Evolutionary conservation across 176 grass and related monocot species (phyloP).

Genomic region (Chloris gayana): DNA sequence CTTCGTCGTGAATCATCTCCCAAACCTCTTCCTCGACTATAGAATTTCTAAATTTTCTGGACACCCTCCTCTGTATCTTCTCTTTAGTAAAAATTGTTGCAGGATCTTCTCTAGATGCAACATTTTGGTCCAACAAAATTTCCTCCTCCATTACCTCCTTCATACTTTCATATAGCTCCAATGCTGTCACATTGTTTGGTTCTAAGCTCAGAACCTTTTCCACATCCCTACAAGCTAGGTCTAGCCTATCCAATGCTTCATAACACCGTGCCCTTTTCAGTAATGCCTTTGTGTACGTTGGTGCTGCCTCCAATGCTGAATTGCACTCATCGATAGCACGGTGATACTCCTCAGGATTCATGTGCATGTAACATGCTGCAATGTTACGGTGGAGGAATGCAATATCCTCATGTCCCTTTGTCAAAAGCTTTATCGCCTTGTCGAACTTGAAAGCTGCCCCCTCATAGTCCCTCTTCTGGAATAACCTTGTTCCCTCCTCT

Average conservation of each 20-base stretch:
- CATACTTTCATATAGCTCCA: conserved; percentile 62
- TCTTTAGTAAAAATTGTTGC: conserved; percentile 43
- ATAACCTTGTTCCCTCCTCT: conserved; percentile 66
- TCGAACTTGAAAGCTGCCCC: conserved; percentile 65
- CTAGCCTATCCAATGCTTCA: conserved; percentile 64
- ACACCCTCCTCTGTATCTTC: conserved; percentile 61
- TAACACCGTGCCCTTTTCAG: conserved; percentile 76
- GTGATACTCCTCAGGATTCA: conserved; percentile 59
- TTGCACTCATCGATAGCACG: conserved; percentile 65
- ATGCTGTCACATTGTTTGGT: conserved; percentile 61
- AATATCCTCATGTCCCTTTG: conserved; percentile 55
- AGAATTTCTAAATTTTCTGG: conserved; percentile 51
- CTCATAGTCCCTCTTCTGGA: conserved; percentile 69
- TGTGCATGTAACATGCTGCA: conserved; percentile 81
- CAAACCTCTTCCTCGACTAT: conserved; percentile 58
- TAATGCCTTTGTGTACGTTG: conserved; percentile 60
- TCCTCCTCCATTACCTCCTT: conserved; percentile 59
- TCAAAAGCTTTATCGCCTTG: conserved; percentile 63
- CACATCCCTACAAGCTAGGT: conserved; percentile 63
- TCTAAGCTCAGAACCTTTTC: conserved; percentile 54
- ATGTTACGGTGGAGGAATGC: conserved; percentile 67
- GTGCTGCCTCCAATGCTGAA: conserved; percentile 57
- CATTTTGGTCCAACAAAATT: conserved; percentile 37
- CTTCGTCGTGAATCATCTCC: conserved; percentile 42
- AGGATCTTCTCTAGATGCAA: conserved; percentile 24